Evolutionary conservation across 2,329 filamentous ascomycete genomes (phyloP).

Genomic region (Emergomyces africanus): DNA sequence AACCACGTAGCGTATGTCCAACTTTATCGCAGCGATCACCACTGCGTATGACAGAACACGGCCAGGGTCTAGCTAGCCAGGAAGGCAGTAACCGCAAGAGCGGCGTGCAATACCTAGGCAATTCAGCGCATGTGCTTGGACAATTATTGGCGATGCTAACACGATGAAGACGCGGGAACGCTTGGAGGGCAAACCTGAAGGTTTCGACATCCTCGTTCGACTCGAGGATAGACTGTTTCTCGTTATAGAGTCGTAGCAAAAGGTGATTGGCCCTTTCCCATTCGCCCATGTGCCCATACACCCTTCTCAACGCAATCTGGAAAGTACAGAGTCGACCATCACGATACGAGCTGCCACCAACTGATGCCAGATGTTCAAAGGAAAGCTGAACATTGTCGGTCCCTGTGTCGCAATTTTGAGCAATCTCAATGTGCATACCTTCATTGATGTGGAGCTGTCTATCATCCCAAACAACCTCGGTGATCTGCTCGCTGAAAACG

Average conservation of each 20-base stretch:
- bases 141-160: background rate
- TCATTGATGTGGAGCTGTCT: too few species aligned
- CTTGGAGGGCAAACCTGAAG: background rate
- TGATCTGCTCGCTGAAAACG: too few species aligned
- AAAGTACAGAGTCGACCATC: too few species aligned
- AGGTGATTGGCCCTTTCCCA: background rate
- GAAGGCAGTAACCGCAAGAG: background rate
- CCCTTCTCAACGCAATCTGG: background rate
- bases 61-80: background rate
- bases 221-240: background rate
- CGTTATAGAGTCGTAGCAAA: background rate
- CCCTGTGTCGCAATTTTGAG: too few species aligned
- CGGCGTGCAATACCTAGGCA: background rate
- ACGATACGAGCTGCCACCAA: too few species aligned
- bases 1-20: background rate
- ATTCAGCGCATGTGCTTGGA: too few species aligned
- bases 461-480: too few species aligned
- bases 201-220: background rate
- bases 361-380: too few species aligned
- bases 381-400: too few species aligned
- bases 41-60: background rate
- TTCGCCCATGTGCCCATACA: background rate
- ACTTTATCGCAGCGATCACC: too few species aligned
- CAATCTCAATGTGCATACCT: too few species aligned
- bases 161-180: background rate